Evolutionary conservation across 441 rosid genomes (phyloP), one percentile per base, ranked within the genome.

Genomic region (Flueggea neowawraea): DNA sequence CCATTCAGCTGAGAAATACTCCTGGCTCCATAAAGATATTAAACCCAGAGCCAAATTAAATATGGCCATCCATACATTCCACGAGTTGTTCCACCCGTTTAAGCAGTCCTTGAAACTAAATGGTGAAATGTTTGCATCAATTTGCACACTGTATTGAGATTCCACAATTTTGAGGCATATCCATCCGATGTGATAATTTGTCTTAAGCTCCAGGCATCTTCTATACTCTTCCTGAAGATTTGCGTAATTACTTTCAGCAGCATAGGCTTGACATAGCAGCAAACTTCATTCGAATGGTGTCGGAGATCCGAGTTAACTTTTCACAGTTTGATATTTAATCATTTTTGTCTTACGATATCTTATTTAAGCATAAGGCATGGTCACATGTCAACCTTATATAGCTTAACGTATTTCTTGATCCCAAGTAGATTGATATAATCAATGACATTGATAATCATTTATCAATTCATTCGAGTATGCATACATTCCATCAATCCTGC

Each of bases 181-280:
- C 99, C 91, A 89, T 57, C 96, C 96, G 41, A 88, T 82, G 54
- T 63, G 79, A 75, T 74, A 81, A 74, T 84, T 84, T 58, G 98
- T 86, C 82, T 85, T 86, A 47, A 91, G 87, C 68, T 82, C 84
- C 78, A 95, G 61, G 78, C 99, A 95, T 68, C 75, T 78, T 66
- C 64, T 50, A 75, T 81, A 86, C 68, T 83, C 93, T 67, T 80
- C 79, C 64, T 71, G 74, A 68, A 82, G 80, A 33, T 80, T 66
- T 51, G 55, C 62, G 60, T 54, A 54, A 59, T 83, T 74, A 61
- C 85, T 87, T 69, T 73, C 68, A 12, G 82, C 84, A 69, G 95
- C 97, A 73, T 86, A 89, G 57, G 79, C 95, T 61, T 96, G 92
- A 61, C 92, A 91, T 63, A 89, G 71, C 59, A 80, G 68, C 78